These are phyloP conservation scores for Debaryomyces prosopidis DNA, from an alignment of 805 yeast genomes.

Conservation along the genomic window DNA sequence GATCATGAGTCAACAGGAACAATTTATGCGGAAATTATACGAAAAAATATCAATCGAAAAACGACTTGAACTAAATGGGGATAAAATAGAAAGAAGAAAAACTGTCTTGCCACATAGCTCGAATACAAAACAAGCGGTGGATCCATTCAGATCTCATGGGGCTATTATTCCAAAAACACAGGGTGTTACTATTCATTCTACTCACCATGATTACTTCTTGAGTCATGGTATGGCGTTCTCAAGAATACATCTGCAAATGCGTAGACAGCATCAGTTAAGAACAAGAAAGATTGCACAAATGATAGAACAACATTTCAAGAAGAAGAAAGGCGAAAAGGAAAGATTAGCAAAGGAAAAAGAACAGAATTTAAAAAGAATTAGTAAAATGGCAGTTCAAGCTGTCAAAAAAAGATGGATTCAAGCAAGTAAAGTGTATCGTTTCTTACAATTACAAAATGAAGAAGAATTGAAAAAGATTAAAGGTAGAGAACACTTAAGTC, in stretches of 20 bases:
- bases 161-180: conserved; percentile 44
- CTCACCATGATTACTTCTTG: conserved; percentile 72
- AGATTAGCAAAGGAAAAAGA: conserved; percentile 75
- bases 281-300: conserved; percentile 74
- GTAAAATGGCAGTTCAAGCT: conserved; percentile 78
- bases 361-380: conserved; percentile 63
- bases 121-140: conserved; percentile 39
- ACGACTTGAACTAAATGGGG: conserved; percentile 43
- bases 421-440: conserved; percentile 79
- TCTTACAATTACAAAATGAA: conserved; percentile 71
- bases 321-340: conserved; percentile 86
- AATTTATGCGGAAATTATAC: conserved; percentile 48
- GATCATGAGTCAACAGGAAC: conserved; percentile 54
- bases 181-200: conserved; percentile 39
- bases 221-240: conserved; percentile 76
- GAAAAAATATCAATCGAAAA: conserved; percentile 37
- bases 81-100: conserved; percentile 49
- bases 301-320: conserved; percentile 84
- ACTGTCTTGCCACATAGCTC: conserved; percentile 45
- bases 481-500: conserved; percentile 84
- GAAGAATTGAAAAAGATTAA: conserved; percentile 77
- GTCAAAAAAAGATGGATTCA: conserved; percentile 89
- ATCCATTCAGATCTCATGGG: conserved; percentile 48
- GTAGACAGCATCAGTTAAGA: conserved; percentile 63
- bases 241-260: conserved; percentile 63